Conservation (phyloP, 2,329 filamentous ascomycete species). For the Septoria petroselini region DNA sequence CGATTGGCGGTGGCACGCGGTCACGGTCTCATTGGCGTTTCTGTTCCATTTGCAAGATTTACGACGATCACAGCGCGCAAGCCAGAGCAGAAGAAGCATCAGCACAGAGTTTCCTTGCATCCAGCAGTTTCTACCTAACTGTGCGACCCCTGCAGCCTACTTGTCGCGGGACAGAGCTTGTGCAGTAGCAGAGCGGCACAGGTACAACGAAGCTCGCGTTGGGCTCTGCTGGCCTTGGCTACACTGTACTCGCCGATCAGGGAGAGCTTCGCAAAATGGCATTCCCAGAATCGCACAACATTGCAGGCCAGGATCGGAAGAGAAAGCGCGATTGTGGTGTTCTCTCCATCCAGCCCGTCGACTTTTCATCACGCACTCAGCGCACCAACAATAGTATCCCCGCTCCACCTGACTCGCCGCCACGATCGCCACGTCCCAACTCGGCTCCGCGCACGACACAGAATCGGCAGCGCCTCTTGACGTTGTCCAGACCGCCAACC, state of each 20-base stretch:
- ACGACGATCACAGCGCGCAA: no score
- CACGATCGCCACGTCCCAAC: conserved; percentile 20
- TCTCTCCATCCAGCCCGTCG: conserved; percentile 12
- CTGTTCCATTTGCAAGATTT: no score
- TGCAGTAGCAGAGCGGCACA: no score
- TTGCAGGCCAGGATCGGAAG: background rate
- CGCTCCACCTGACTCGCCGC: conserved; percentile 29
- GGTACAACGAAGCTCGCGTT: no score
- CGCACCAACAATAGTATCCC: conserved; percentile 33
- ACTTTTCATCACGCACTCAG: conserved; percentile 29
- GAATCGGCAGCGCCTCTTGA: conserved; percentile 12
- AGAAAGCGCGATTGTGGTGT: background rate
- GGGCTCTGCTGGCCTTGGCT: conserved; percentile 1
- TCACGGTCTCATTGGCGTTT: no score
- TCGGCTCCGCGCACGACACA: conserved; percentile 4
- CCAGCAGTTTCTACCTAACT: no score
- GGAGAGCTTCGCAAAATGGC: background rate
- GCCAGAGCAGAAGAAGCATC: no score
- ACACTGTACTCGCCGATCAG: conserved; percentile 2
- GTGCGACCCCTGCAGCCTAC: no score
- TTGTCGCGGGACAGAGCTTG: no score
- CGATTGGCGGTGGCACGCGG: no score
- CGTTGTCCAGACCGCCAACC: conserved; percentile 30
- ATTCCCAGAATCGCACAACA: conserved; percentile 14
- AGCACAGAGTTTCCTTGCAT: no score